Percentiles rank a stretch among this genome's conserved stretches.
phyloP scores from a whole-genome alignment of 257 asterid genomes.

The Linaria vulgaris region DNA sequence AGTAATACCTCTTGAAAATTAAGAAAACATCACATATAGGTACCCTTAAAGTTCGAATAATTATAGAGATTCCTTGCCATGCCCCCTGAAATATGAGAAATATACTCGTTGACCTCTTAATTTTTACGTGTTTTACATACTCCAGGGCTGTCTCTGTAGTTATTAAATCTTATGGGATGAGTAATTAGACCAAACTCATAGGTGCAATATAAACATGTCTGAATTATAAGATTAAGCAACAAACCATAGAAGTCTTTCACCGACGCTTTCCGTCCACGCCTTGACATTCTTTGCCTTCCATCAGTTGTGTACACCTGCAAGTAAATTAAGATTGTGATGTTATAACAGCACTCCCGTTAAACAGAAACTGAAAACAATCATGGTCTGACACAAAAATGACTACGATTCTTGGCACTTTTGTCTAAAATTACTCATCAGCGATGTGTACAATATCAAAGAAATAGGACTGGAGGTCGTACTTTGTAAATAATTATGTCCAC shows the following conservation, averaged over 20 bases:
- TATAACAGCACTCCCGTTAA: not conserved
- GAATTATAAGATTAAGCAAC: conserved; percentile 24
- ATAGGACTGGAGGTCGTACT: conserved; percentile 35
- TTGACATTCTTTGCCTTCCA: conserved; percentile 63
- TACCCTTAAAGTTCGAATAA: no score
- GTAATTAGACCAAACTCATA: not conserved
- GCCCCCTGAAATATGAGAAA: no score
- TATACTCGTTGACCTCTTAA: no score
- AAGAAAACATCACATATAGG: no score
- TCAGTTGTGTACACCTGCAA: conserved; percentile 71
- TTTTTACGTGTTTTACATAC: no score
- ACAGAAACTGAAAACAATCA: not conserved
- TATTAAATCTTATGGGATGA: no score
- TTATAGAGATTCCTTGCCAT: no score
- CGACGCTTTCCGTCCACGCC: conserved; percentile 74
- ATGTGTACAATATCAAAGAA: not conserved
- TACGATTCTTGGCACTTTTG: not conserved
- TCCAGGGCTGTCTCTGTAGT: no score
- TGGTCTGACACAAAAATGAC: not conserved
- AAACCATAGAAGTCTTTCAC: conserved; percentile 76
- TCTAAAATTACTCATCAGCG: not conserved
- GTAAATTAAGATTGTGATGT: not conserved
- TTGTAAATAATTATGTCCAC: conserved; percentile 71
- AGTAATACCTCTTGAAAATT: no score
- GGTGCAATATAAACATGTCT: not conserved